phyloP scores from a whole-genome alignment of 2,329 filamentous ascomycete species.

The Calonectria ilicicola region DNA sequence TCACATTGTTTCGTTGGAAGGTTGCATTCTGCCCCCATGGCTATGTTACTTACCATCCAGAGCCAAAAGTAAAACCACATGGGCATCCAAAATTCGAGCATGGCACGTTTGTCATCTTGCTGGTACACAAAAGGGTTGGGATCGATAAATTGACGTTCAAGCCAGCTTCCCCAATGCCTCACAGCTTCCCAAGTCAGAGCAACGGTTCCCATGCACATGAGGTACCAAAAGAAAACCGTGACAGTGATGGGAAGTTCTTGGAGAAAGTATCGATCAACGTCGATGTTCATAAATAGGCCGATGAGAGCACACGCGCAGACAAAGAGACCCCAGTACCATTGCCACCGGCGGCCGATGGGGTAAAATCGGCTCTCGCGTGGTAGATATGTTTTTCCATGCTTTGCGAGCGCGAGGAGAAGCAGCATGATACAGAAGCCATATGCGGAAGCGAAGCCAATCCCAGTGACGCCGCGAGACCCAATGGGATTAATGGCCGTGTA shows the following conservation, averaged over 20 bases:
- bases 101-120: constrained; percentile 70
- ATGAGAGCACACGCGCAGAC: constrained; percentile 72
- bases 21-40: background rate
- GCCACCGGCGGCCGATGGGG: constrained; percentile 78
- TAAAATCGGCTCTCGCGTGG: constrained; percentile 75
- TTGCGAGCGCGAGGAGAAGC: constrained; percentile 71
- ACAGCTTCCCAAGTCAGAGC: constrained; percentile 81
- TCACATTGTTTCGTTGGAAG: background rate
- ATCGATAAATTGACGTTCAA: constrained; percentile 79
- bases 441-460: constrained; percentile 71
- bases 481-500: constrained; percentile 74
- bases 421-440: constrained; percentile 74
- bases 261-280: constrained; percentile 81
- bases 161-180: constrained; percentile 84
- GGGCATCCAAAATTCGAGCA: constrained; percentile 76
- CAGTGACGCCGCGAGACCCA: constrained; percentile 67
- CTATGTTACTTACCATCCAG: constrained; percentile 66
- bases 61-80: constrained; percentile 79
- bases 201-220: constrained; percentile 74
- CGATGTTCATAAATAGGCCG: constrained; percentile 76
- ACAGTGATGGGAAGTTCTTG: constrained; percentile 77
- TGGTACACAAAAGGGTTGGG: constrained; percentile 73
- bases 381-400: constrained; percentile 73
- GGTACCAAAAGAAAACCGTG: constrained; percentile 79
- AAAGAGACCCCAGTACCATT: constrained; percentile 82